These are phyloP conservation scores for Camelina sativa DNA, from an alignment of 345 rosid species.

Conservation along the genomic window DNA sequence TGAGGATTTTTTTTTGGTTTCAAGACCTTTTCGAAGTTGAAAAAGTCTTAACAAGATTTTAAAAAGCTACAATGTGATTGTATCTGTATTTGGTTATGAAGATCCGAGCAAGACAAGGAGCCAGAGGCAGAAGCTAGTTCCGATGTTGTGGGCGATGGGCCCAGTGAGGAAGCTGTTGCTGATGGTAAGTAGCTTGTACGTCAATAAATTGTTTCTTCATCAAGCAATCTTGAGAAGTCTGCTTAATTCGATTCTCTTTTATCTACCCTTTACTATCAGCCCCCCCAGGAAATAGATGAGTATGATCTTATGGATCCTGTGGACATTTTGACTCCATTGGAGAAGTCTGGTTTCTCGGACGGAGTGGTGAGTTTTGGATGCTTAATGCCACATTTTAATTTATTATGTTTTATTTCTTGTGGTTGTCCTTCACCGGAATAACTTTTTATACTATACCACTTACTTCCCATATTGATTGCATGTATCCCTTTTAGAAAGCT, in stretches of 20 bases:
- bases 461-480: conserved; percentile 19
- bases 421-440: conserved; percentile 21
- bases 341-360: conserved; percentile 98
- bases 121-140: conserved; percentile 80
- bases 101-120: conserved; percentile 99
- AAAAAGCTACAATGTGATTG: conserved; percentile 12
- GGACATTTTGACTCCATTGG: conserved; percentile 93
- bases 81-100: conserved; percentile 40
- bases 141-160: conserved; percentile 67
- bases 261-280: conserved; percentile 49
- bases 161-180: conserved; percentile 68
- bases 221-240: conserved; percentile 16
- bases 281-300: conserved; percentile 90
- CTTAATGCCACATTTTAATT: conserved; percentile 11
- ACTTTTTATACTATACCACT: conserved; percentile 8
- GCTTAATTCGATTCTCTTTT: conserved; percentile 30
- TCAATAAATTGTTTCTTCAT: conserved; percentile 28
- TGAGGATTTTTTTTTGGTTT: not conserved
- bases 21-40: conserved; percentile 20
- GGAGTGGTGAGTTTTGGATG: conserved; percentile 87
- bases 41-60: conserved; percentile 20
- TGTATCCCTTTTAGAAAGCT: conserved; percentile 72
- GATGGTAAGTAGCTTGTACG: conserved; percentile 55
- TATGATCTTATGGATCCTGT: conserved; percentile 96
- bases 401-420: conserved; percentile 19